These are phyloP conservation scores for Haplographium delicatum DNA, from an alignment of 495 filamentous ascomycete genomes.

Conservation along the genomic window DNA sequence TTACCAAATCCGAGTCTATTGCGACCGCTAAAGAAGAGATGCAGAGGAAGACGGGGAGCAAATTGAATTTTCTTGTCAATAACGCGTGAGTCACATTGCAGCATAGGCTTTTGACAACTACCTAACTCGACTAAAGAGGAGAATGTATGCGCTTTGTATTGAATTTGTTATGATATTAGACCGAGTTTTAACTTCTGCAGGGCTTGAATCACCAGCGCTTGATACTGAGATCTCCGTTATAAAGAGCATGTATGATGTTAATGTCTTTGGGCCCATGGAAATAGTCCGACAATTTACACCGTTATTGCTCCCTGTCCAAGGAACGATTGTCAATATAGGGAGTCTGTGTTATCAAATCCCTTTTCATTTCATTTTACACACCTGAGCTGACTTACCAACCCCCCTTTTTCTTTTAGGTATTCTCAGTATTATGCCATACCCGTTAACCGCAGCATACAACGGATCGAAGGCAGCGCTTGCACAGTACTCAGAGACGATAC, in stretches of 20 bases:
- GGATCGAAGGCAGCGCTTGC: neutral
- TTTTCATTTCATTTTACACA: too few species aligned
- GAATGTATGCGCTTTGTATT: too few species aligned
- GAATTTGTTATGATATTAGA: too few species aligned
- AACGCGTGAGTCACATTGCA: slow-evolving; percentile 36
- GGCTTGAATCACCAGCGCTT: too few species aligned
- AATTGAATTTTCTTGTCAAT: slow-evolving; percentile 46
- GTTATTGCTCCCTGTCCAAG: neutral
- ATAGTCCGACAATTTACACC: neutral
- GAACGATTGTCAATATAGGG: neutral
- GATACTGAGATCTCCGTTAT: too few species aligned
- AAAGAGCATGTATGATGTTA: neutral
- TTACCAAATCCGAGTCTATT: slow-evolving; percentile 36
- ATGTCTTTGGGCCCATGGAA: neutral
- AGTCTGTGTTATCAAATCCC: neutral
- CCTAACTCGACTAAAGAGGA: too few species aligned
- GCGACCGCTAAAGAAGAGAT: slow-evolving; percentile 19
- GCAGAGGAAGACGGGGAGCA: slow-evolving; percentile 21
- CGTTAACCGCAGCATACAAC: neutral
- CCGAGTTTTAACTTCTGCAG: too few species aligned
- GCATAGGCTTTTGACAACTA: neutral
- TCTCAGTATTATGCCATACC: too few species aligned
- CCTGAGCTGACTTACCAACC: too few species aligned
- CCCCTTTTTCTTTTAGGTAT: too few species aligned
- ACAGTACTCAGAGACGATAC: neutral